Base-by-base conservation (phyloP, 768 basidiomycete species). In the Rhodosporidiobolus sp. region DNA sequence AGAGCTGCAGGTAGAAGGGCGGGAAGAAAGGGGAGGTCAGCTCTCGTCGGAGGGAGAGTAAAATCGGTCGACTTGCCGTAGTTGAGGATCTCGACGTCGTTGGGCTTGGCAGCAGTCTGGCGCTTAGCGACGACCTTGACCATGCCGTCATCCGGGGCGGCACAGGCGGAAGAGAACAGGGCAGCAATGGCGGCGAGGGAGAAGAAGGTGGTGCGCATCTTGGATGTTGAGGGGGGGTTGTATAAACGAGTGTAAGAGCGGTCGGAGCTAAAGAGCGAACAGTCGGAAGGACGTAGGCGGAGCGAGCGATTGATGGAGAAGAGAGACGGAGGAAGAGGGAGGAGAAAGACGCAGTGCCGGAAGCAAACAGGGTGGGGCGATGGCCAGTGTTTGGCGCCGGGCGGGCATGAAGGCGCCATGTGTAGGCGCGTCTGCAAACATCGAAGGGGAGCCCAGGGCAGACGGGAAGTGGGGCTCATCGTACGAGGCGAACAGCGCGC, bases 11-110 rank as follows among this genome's bases (percentile, higher is more conserved):
- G 24, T 20, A 17, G 62, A 48, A 50, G 43, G 34, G 16, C 53
- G 55, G 35, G 32, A 50, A 46, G 46, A 19, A 11, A 11, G 46
- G 11, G 46, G 19, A 46, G 46, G 46, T 46, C 46, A 46, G 46
- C 46, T 46, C 19, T 10, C 19, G 46, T 35, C 48, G 38, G 45
- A 10, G 14, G 24, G 5, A 2, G n/a, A 59, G 3, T 1, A 45
- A 20, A 45, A 22, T 20, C 26, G 17, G 1, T 59, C 24, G 26
- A 46, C 46, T 32, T 19, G 50, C 65, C 67, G n/a, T 32, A 72
- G 71, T 72, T 72, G 50, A 72, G 71, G 62, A 72, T 72, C 61
- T 67, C 65, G 22, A 60, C 57, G 50, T 72, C 71, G 50, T 34
- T 67, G 24, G 71, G 71, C 34, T 67, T 67, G 26, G 43, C 32